Evolutionary conservation across 768 basidiomycete genomes (phyloP).

Genomic region (Trametes cinnabarina): DNA sequence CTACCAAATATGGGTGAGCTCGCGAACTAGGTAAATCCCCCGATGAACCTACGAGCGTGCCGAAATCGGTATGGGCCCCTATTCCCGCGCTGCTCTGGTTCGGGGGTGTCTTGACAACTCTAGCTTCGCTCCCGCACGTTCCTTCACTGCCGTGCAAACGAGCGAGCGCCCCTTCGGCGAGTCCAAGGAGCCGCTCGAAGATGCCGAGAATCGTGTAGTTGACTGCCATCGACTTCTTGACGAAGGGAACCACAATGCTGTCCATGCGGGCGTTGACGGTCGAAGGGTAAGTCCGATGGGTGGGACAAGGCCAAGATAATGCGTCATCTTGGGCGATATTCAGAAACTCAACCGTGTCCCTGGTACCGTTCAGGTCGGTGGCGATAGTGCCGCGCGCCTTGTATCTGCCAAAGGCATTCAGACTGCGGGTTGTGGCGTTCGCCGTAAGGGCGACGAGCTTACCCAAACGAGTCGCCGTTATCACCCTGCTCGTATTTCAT

Average conservation of each 20-base stretch:
- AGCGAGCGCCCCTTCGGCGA: slow-evolving; percentile 48
- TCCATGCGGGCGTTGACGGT: slow-evolving; percentile 51
- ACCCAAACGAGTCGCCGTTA: slow-evolving; percentile 42
- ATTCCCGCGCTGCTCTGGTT: slow-evolving; percentile 35
- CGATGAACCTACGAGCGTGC: slow-evolving; percentile 51
- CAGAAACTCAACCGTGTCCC: slow-evolving; percentile 60
- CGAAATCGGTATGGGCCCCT: slow-evolving; percentile 74
- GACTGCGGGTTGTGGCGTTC: background rate
- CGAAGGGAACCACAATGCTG: slow-evolving; percentile 50
- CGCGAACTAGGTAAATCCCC: slow-evolving; percentile 3
- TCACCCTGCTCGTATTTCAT: slow-evolving; percentile 58
- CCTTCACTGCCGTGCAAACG: slow-evolving; percentile 44
- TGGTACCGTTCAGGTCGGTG: slow-evolving; percentile 55
- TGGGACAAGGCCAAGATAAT: slow-evolving; percentile 52
- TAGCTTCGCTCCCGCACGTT: slow-evolving; percentile 55
- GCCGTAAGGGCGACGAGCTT: slow-evolving; percentile 1
- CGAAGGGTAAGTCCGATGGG: slow-evolving; percentile 55
- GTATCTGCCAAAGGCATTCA: slow-evolving; percentile 37
- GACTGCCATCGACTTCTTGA: slow-evolving; percentile 55
- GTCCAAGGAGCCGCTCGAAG: slow-evolving; percentile 55
- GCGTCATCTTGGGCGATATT: slow-evolving; percentile 71
- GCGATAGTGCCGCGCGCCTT: slow-evolving; percentile 64
- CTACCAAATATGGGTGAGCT: slow-evolving; percentile 18
- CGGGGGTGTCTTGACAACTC: slow-evolving; percentile 50
- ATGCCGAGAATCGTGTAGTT: slow-evolving; percentile 51